Evolutionary conservation across 495 filamentous ascomycete genomes (phyloP), one percentile per base, ranked within the genome.

Genomic region (Annulohypoxylon bovei): DNA sequence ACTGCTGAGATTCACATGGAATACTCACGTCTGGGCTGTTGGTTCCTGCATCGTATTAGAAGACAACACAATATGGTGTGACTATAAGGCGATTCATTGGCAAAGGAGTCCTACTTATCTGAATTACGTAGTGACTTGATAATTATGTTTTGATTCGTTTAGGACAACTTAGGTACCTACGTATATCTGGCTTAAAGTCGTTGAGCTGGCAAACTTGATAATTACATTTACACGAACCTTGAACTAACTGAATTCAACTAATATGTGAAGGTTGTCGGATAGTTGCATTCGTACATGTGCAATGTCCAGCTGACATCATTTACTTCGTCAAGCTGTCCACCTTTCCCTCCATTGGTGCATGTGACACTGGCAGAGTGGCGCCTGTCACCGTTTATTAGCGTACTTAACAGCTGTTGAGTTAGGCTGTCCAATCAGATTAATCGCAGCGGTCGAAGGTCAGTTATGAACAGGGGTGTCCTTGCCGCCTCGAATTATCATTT

Each of bases 291-390:
- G 44, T 55, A 60, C 59, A 55, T 64, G 69, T 67, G 46, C 52
- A 42, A 32, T 22, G 61, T 33, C 35, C 67, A 74, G 67, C 71
- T 76, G 74, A 76, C 74, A 76, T 76, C 74, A 76, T 76, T 50
- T 28, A 65, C 6, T 42, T 39, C 14, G 18, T 66, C 32, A 7
- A 37, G 47, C 52, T 71, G 62, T 62, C 6, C 62, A 65, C 49
- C 27, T 35, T 42, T 23, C 57, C 70, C 70, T 68, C 56, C 59
- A 71, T 68, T 72, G 58, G 64, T 73, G 67, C 74, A 76, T 74
- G 71, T 76, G 71, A 71, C 67, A 68, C 25, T 69, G 71, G 52
- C 67, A 74, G 70, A 63, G 61, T 76, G 73, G 73, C 60, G 55
- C 62, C 47, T 49, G 62, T 66, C 59, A 32, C 40, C 12, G 54